Base-by-base conservation (phyloP, 2,329 filamentous ascomycete species). In the Monilinia fructigena region DNA sequence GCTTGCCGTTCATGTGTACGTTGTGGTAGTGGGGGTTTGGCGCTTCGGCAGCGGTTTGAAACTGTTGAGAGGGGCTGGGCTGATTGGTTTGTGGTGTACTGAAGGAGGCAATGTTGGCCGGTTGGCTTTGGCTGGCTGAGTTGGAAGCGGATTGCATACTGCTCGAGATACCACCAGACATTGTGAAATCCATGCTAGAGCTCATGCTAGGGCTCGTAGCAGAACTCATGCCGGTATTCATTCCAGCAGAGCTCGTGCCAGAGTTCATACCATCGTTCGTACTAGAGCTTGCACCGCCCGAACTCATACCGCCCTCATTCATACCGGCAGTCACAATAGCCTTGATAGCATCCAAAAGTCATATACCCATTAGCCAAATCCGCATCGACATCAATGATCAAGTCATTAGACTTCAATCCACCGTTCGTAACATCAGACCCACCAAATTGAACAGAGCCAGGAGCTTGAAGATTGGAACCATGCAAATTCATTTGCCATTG, bases 361-460 rank as follows among this genome's bases (percentile, higher is more conserved):
- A 60, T 50, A 23, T 31, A 38, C 1, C 58, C 58, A 48, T 50
- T 31, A 11, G n/a, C 11, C 31, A 60, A 60, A 26, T 60, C 58
- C 7, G 28, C 14, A 4, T 16, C 4, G 1, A 60, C 45, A 50
- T 60, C 58, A 38, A 60, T 26, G 6, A 4, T 38, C 4, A 50
- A 52, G 23, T n/a, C 48, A 18, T 14, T 4, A 4, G 3, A 7
- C 2, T 52, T 28, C 11, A 28, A 16, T 12, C 23, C 48, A 50
- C 28, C 10, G 3, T 6, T 16, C 58, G 18, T 3, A 1, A 23
- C 45, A 3, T 5, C 14, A 10, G 28, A 35, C 18, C 28, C 28
- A 18, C 35, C 12, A 14, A 47, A 4, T 18, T 23, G 14, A 1
- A 12, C n/a, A 12, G 56, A 3, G 2, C 11, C 56, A 3, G 12